A percentile compares a stretch with the other conserved stretches of the same genome.
Conservation (phyloP, 1,284 basidiomycete species). For the Wallemia ichthyophaga region DNA sequence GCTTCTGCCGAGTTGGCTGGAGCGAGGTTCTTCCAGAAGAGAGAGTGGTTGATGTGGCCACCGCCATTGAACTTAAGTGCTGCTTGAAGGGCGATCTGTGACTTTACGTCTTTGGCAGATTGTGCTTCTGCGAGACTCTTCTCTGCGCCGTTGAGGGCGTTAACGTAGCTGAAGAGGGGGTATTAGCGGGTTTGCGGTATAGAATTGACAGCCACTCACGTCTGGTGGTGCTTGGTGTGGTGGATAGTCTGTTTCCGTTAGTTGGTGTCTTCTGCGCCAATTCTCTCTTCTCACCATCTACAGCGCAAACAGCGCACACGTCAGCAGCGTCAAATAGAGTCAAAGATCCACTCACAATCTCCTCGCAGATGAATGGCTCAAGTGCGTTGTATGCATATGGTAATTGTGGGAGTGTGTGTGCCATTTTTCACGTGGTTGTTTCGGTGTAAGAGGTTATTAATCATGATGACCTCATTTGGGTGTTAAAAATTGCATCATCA, state of each 20-base stretch:
- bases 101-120: slow-evolving; percentile 26
- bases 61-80: slow-evolving; percentile 43
- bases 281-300: not conserved
- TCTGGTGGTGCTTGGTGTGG: slow-evolving; percentile 62
- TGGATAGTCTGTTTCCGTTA: slow-evolving; percentile 25
- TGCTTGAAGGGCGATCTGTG: slow-evolving; percentile 42
- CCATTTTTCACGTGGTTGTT: not conserved
- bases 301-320: not conserved
- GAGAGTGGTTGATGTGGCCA: slow-evolving; percentile 61
- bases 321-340: not conserved
- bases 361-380: slow-evolving; percentile 48
- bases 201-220: slow-evolving; percentile 8
- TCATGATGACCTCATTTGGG: too few species aligned
- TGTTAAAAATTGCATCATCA: too few species aligned
- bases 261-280: not conserved
- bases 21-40: slow-evolving; percentile 78
- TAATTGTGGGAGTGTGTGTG: slow-evolving; percentile 17
- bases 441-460: not conserved
- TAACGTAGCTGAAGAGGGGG: slow-evolving; percentile 23
- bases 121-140: slow-evolving; percentile 29
- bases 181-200: not conserved
- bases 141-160: slow-evolving; percentile 43
- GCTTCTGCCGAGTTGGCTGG: slow-evolving; percentile 22
- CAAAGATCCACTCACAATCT: slow-evolving; percentile 28
- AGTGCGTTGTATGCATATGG: slow-evolving; percentile 27